Percentiles rank a stretch among this genome's conserved stretches.
Conservation (phyloP, 192 early-diverging fungal species). For the Phlyctochytrium arcticum region DNA sequence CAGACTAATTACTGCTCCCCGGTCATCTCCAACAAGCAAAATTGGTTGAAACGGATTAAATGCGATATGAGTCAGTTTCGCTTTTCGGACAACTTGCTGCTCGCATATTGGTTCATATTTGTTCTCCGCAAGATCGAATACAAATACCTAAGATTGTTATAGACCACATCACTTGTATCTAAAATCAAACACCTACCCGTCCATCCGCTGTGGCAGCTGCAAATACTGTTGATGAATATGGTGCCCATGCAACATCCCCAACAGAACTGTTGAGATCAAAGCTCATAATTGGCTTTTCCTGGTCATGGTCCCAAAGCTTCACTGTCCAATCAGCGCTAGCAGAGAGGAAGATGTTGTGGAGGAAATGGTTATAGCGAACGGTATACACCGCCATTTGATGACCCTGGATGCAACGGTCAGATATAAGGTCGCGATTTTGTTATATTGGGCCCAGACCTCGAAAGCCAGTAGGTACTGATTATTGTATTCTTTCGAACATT, state of each 20-base stretch:
- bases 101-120: constrained; percentile 62
- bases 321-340: constrained; percentile 61
- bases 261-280: constrained; percentile 55
- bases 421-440: no score
- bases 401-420: no score
- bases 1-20: constrained; percentile 45
- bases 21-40: constrained; percentile 57
- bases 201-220: constrained; percentile 58
- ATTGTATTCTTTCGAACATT: constrained; percentile 60
- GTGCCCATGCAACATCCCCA: constrained; percentile 61
- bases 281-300: constrained; percentile 49
- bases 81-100: constrained; percentile 55
- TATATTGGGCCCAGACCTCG: constrained; percentile 36
- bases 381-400: constrained; percentile 62
- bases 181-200: constrained; percentile 37
- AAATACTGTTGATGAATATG: constrained; percentile 62
- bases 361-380: constrained; percentile 57
- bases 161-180: background rate
- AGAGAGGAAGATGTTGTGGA: constrained; percentile 49
- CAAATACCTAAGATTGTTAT: constrained; percentile 37
- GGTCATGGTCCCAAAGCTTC: constrained; percentile 58
- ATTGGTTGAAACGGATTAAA: constrained; percentile 62
- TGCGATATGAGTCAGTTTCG: constrained; percentile 56
- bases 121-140: constrained; percentile 58
- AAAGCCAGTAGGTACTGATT: constrained; percentile 54